Conservation (phyloP, 805 yeast species). For the Starmerella apicola region DNA sequence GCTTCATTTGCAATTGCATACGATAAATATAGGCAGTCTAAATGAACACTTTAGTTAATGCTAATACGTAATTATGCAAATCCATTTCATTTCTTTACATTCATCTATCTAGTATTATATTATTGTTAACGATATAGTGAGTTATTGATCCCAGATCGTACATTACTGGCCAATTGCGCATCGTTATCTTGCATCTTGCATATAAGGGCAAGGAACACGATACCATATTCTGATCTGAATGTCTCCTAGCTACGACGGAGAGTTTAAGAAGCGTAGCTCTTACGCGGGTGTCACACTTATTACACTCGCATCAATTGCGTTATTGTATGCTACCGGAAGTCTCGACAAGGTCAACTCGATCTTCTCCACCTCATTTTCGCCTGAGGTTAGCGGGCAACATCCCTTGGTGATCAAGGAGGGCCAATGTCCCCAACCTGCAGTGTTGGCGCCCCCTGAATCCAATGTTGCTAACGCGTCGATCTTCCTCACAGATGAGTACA, state of each 20-base stretch:
- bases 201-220: too few relatives aligned
- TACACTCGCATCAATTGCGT: too few relatives aligned
- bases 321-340: background rate
- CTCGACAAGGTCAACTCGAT: background rate
- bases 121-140: too few relatives aligned
- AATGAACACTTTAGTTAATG: too few relatives aligned
- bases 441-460: conserved; percentile 4
- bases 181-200: too few relatives aligned
- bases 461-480: conserved; percentile 4
- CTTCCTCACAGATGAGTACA: conserved; percentile 12
- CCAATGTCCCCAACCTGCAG: conserved; percentile 10
- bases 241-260: too few relatives aligned
- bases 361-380: background rate
- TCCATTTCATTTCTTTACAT: background rate
- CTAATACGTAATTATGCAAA: background rate
- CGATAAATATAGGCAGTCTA: conserved; percentile 9
- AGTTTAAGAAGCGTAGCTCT: too few relatives aligned
- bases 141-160: too few relatives aligned
- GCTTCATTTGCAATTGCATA: conserved; percentile 43
- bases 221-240: too few relatives aligned
- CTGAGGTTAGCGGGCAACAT: background rate
- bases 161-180: too few relatives aligned
- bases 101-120: too few relatives aligned
- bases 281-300: too few relatives aligned
- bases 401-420: background rate